Percentiles rank a stretch among this genome's conserved stretches.
These are phyloP conservation scores for Venturiaceae sp. DNA, from an alignment of 2,329 filamentous ascomycete species.

Conservation along the genomic window DNA sequence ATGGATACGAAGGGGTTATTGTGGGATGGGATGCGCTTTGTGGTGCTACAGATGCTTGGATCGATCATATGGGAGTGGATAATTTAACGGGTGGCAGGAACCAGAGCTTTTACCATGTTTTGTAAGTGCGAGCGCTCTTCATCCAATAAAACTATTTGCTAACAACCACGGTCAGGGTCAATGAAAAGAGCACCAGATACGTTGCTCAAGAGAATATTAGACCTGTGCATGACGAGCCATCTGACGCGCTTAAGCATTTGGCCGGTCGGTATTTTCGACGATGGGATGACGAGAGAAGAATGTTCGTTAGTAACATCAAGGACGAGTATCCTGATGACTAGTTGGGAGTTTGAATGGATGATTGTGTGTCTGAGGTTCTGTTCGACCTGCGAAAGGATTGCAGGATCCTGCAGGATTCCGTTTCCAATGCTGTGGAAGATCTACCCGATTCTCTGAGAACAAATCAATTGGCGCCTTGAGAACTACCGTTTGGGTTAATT, in stretches of 20 bases:
- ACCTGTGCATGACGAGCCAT: constrained; percentile 32
- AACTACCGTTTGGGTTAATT: no score
- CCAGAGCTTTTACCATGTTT: constrained; percentile 74
- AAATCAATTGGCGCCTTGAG: no score
- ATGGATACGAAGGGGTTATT: constrained; percentile 70
- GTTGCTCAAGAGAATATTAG: constrained; percentile 76
- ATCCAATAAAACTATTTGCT: constrained; percentile 6
- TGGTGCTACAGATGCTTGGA: constrained; percentile 52
- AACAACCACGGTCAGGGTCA: constrained; percentile 36
- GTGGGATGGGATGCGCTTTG: constrained; percentile 72
- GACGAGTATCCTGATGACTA: constrained; percentile 71
- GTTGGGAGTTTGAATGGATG: no score
- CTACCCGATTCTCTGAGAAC: no score
- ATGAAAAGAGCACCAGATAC: constrained; percentile 61
- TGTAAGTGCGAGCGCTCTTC: constrained; percentile 50
- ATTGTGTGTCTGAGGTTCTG: no score
- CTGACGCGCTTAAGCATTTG: constrained; percentile 52
- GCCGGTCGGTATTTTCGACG: constrained; percentile 84
- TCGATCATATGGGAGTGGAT: constrained; percentile 54
- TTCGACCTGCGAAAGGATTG: no score
- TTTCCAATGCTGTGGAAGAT: no score
- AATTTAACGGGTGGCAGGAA: constrained; percentile 44
- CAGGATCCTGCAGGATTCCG: no score
- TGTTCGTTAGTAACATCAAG: constrained; percentile 73
- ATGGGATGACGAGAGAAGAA: constrained; percentile 57